Evolutionary conservation across 257 asterid genomes (phyloP).

Genomic region (Solanum clarkiae): DNA sequence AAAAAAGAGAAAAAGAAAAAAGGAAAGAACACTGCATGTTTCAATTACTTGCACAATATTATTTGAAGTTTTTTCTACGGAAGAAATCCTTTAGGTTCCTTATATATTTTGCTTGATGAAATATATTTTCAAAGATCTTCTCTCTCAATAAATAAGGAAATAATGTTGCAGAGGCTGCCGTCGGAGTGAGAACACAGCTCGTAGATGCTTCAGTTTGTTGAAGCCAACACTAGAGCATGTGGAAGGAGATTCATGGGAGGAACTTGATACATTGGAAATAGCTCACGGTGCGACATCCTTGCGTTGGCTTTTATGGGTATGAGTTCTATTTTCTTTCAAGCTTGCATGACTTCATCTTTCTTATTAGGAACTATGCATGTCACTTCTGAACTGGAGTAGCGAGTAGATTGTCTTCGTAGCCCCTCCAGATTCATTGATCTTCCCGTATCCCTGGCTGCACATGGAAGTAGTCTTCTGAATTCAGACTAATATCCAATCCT

Average conservation of each 20-base stretch:
- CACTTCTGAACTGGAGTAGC: background rate
- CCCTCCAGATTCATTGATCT: background rate
- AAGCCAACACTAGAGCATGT: conserved; percentile 48
- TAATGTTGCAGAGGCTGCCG: conserved; percentile 88
- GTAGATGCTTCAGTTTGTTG: conserved; percentile 49
- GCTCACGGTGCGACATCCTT: conserved; percentile 55
- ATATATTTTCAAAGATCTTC: background rate
- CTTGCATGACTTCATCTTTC: background rate
- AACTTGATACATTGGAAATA: conserved; percentile 55
- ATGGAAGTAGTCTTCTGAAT: background rate
- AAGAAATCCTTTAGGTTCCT: background rate
- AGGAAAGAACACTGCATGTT: background rate
- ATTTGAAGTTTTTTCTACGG: background rate
- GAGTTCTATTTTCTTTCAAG: background rate
- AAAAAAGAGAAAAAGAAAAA: background rate
- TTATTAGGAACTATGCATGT: background rate
- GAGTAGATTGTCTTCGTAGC: background rate
- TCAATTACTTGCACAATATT: background rate
- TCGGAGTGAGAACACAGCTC: conserved; percentile 56
- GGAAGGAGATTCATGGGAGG: conserved; percentile 96
- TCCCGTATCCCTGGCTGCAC: background rate
- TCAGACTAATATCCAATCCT: background rate
- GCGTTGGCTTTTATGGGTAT: conserved; percentile 98
- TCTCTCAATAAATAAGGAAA: background rate
- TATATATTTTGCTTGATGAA: background rate